Evolutionary conservation across 768 basidiomycete genomes (phyloP).

Genomic region (Rhodotorula babjevae): DNA sequence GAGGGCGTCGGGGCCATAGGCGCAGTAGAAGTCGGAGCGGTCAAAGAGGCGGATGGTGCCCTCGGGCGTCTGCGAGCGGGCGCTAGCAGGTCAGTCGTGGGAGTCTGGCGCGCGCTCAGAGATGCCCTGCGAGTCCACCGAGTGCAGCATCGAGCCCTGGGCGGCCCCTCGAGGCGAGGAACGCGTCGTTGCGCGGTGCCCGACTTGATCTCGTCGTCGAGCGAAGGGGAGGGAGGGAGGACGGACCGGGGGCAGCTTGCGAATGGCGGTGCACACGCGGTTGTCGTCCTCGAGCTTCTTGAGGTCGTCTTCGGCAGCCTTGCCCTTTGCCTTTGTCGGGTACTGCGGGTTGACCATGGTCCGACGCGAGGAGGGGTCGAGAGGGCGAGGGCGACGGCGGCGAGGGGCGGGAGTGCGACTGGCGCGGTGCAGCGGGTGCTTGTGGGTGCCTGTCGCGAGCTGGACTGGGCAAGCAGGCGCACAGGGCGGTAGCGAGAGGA

Average conservation of each 20-base stretch:
- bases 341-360: not conserved
- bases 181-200: not conserved
- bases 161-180: too few relatives aligned
- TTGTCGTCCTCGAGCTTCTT: not conserved
- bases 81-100: too few relatives aligned
- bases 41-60: slow-evolving; percentile 86
- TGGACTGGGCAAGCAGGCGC: not conserved
- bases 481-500: not conserved
- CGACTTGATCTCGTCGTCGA: not conserved
- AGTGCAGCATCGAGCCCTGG: not conserved
- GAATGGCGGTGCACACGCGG: not conserved
- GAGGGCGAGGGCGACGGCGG: not conserved
- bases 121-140: not conserved
- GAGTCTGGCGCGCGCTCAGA: not conserved
- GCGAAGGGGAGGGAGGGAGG: not conserved
- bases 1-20: slow-evolving; percentile 81
- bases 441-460: too few relatives aligned
- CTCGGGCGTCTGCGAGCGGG: slow-evolving; percentile 45
- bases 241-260: not conserved
- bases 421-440: not conserved
- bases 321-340: not conserved
- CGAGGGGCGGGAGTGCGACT: not conserved
- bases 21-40: slow-evolving; percentile 74
- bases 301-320: not conserved
- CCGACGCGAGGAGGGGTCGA: too few relatives aligned